Evolutionary conservation across 1,284 basidiomycete species (phyloP), one percentile per base, ranked within the genome.

Genomic region (Cerioporus squamosus): DNA sequence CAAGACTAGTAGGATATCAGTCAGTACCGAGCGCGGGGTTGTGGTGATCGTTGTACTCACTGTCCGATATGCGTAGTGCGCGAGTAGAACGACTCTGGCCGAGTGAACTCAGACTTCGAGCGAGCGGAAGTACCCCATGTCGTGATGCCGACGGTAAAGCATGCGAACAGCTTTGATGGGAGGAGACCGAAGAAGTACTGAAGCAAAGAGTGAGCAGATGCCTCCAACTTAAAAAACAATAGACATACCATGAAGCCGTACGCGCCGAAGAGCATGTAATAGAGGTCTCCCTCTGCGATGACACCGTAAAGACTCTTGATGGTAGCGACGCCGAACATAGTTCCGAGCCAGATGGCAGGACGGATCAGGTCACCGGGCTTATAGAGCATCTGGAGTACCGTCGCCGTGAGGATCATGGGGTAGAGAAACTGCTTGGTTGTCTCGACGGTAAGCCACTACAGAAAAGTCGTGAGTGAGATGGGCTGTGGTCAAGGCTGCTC

Each of bases 71-170:
- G 66, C 8, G 53, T 57, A n/a, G 65, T 58, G 38, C 64, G 66
- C 10, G 66, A 59, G 20, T 54, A 40, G 56, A 68, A 63, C 24
- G 57, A 55, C 49, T 68, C 66, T 10, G 65, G 61, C 7, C 61
- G 61, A 17, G 60, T 52, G 40, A 66, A 57, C 44, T 68, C 66
- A 6, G 61, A 60, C 26, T 60, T 56, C 6, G 66, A 61, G 20
- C 66, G 60, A 17, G 66, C 66, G 9, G 66, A 68, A 2, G 66
- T 68, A 26, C 66, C 65, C 66, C 66, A 68, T 31, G 57, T 66
- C 20, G 59, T 66, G 43, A 58, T 48, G 36, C 60, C 52, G 2
- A 66, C 61, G 17, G 66, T 68, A 55, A 64, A 53, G 26, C 61
- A 58, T 1, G 66, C 66, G 48, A 57, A 68, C 8, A 66, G 26